Conservation (phyloP, 1,139 yeast species). For the Taphrina communis region DNA sequence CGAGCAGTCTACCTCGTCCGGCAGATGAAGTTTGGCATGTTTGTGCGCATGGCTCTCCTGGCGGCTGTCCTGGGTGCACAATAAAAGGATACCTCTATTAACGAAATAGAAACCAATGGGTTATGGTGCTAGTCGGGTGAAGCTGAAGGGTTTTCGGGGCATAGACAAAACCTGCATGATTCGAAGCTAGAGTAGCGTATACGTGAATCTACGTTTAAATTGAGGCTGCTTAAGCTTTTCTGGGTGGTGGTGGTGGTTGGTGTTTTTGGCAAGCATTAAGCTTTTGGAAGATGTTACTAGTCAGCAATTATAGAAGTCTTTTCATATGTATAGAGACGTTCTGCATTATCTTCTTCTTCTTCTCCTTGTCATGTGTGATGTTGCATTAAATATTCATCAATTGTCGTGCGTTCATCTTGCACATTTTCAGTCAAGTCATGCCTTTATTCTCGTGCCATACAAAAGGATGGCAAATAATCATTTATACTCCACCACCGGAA, state of each 20-base stretch:
- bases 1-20: slow-evolving; percentile 44
- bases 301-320: not conserved
- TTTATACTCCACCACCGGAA: slow-evolving; percentile 35
- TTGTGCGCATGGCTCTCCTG: slow-evolving; percentile 96
- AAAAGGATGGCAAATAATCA: not conserved
- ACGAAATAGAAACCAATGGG: too few species aligned
- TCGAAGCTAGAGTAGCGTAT: slow-evolving; percentile 6
- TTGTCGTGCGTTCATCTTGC: not conserved
- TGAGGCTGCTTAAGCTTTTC: too few species aligned
- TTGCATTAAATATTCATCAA: not conserved
- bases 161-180: not conserved
- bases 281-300: not conserved
- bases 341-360: too few species aligned
- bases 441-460: too few species aligned
- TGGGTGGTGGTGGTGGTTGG: not conserved
- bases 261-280: not conserved
- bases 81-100: not conserved
- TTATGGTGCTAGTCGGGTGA: not conserved
- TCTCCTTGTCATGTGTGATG: not conserved
- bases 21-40: slow-evolving; percentile 91
- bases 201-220: not conserved
- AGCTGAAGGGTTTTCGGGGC: not conserved
- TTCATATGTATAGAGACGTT: not conserved
- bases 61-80: slow-evolving; percentile 83
- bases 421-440: not conserved